Base-by-base conservation (phyloP, 2,329 filamentous ascomycete species). In the Fonsecaea nubica region DNA sequence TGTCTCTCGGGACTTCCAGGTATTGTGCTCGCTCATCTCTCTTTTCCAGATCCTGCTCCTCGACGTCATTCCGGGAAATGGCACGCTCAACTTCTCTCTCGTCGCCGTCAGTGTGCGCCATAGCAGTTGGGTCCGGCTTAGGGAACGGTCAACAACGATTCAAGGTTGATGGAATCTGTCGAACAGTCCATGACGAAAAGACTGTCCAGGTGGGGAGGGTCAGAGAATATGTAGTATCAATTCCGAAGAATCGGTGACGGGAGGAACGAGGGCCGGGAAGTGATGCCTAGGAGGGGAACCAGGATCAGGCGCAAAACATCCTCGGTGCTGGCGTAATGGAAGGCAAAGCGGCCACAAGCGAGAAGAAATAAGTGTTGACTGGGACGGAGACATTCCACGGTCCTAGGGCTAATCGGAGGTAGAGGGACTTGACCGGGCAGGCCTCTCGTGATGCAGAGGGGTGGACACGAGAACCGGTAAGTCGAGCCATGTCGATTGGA, bases 31-130 rank as follows among this genome's bases (percentile, higher is more conserved):
- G 57, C 52, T 68, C 69, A 59, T 72, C 64, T 7, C 67, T 62
- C 21, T 68, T 63, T 38, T 67, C 67, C 50, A 74, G 55, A 7
- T 70, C 71, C 58, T 70, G 71, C 40, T 75, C 72, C 66, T 76
- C 75, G 54, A 75, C 71, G 7, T 69, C 64, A 45, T 72, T 68
- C 60, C 72, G 71, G 13, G 59, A 66, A 54, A 72, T 42, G 25
- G 65, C 66, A 18, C 61, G 54, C n/a, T 62, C 66, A 42, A 71
- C n/a, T 33, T 72, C 71, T 35, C 71, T 69, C 18, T 69, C 68
- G 21, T 69, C 64, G 21, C 69, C 64, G 33, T 69, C 68, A 62
- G 10, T 72, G 42, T 15, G 65, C 52, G 63, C 48, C 65, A 68
- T 70, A 42, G 62, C 40, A 32, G n/a, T 18, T 15, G 45, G 40